phyloP scores from a whole-genome alignment of 306 rosid species.

The Castanea crenata region DNA sequence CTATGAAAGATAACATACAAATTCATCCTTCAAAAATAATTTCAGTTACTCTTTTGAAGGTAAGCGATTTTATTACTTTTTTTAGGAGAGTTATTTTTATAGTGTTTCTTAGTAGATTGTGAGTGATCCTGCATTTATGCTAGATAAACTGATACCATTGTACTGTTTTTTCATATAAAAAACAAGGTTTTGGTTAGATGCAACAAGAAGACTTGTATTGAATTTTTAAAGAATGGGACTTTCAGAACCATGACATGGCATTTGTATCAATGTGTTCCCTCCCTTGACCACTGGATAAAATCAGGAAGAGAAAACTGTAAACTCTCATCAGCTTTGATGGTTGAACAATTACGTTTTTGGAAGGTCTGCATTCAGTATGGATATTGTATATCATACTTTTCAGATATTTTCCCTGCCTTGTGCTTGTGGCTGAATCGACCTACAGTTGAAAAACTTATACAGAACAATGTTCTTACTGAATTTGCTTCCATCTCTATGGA shows the following conservation, averaged over 20 bases:
- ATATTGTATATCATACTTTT: slow-evolving; percentile 65
- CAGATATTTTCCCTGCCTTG: slow-evolving; percentile 70
- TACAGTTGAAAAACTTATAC: slow-evolving; percentile 54
- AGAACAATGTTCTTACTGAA: slow-evolving; percentile 53
- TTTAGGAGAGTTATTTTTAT: slow-evolving; percentile 10
- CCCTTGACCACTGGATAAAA: slow-evolving; percentile 77
- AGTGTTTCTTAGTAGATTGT: background rate
- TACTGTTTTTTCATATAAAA: slow-evolving; percentile 29
- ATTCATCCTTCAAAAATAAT: slow-evolving; percentile 66
- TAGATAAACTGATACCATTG: slow-evolving; percentile 25
- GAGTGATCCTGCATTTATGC: slow-evolving; percentile 16
- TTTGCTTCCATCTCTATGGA: slow-evolving; percentile 67
- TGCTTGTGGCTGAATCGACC: slow-evolving; percentile 87
- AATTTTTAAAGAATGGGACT: slow-evolving; percentile 63
- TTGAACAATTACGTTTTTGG: slow-evolving; percentile 89
- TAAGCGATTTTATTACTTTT: slow-evolving; percentile 25
- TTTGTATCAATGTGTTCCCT: slow-evolving; percentile 59
- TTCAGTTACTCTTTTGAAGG: slow-evolving; percentile 80
- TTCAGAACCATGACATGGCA: slow-evolving; percentile 76
- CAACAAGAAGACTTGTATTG: slow-evolving; percentile 53
- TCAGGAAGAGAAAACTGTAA: slow-evolving; percentile 68
- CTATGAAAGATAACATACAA: slow-evolving; percentile 43
- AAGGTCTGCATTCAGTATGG: slow-evolving; percentile 92
- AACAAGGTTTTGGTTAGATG: slow-evolving; percentile 72
- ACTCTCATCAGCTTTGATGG: slow-evolving; percentile 69